These are phyloP conservation scores for Omphalotus guepiniiformis DNA, from an alignment of 768 basidiomycete genomes.

Conservation along the genomic window DNA sequence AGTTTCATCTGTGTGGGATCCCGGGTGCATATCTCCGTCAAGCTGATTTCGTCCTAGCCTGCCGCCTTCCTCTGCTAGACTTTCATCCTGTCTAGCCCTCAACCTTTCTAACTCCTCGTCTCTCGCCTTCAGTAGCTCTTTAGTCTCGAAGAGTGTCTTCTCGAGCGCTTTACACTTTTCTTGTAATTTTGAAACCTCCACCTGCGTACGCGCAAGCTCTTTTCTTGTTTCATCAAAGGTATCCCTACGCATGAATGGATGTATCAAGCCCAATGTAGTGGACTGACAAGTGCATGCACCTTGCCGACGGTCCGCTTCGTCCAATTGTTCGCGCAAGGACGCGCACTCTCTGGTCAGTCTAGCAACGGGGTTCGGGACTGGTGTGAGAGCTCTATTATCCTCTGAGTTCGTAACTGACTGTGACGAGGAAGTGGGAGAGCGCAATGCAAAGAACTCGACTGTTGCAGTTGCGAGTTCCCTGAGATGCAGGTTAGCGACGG, in stretches of 20 bases:
- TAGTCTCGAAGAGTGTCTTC: conserved; percentile 57
- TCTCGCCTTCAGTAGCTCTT: conserved; percentile 50
- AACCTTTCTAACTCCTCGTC: conserved; percentile 60
- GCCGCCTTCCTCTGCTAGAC: conserved; percentile 9
- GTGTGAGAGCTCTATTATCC: conserved; percentile 29
- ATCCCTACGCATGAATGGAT: conserved; percentile 49
- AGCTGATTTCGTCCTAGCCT: conserved; percentile 5
- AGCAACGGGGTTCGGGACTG: conserved; percentile 36
- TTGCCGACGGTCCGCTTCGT: conserved; percentile 34
- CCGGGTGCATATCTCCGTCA: neutral
- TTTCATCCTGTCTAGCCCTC: conserved; percentile 24
- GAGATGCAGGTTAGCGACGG: conserved; percentile 44
- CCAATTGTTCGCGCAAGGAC: conserved; percentile 44
- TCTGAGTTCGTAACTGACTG: conserved; percentile 23
- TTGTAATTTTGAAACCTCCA: conserved; percentile 51
- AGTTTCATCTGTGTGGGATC: conserved; percentile 39
- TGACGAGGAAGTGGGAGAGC: conserved; percentile 28
- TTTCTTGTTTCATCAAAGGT: conserved; percentile 51
- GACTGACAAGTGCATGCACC: conserved; percentile 34
- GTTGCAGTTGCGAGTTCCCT: conserved; percentile 48
- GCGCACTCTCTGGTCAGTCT: conserved; percentile 36
- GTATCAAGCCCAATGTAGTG: conserved; percentile 38
- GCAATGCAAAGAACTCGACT: conserved; percentile 55
- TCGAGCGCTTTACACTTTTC: conserved; percentile 64
- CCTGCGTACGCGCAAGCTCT: conserved; percentile 50